Evolutionary conservation across 495 filamentous ascomycete species (phyloP), one percentile per base, ranked within the genome.

Genomic region (Evansstolkia leycettana): DNA sequence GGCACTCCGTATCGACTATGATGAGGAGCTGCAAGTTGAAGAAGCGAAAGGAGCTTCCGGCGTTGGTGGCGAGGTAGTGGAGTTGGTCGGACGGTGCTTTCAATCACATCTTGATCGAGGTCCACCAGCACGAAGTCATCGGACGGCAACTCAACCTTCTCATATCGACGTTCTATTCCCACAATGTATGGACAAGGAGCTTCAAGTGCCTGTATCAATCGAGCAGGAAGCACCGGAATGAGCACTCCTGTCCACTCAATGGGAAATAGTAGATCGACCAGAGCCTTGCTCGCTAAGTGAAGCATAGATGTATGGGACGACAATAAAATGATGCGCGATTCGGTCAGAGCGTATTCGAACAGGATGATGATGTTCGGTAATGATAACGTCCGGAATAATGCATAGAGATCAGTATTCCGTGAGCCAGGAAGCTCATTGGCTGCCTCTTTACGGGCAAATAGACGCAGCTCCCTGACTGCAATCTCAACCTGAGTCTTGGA

Each of bases 131-230:
- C 87, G 52, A 89, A 95, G 50, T 96, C 90, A 46, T 96, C 90
- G n/a, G 93, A 84, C 0, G 90, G 90, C 23, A 94, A 70, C 39
- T 92, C 83, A 33, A 92, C 75, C 43, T 80, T 80, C 42, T 95
- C 90, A 57, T 95, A 98, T 27, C 90, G 75, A 35, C 85, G 72
- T 55, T 98, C 90, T 26, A 98, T 84, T 29, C 90, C 90, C 13
- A 94, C 83, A 39, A 98, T 94, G 49, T 95, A 98, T 0, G 90
- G 90, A 42, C 90, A 96, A 12, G 90, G 90, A 1, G 90, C 90
- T 48, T 96, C 89, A 13, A 96, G 67, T 6, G 84, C 87, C 37
- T 88, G 85, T 11, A 96, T 65, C 24, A 96, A 62, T 19, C 89
- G 75, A 12, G 84, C 86, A 15, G 89, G 89, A 15, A 96, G 67